Evolutionary conservation across 2,329 filamentous ascomycete genomes (phyloP).

Genomic region (Colletotrichum cuscutae): DNA sequence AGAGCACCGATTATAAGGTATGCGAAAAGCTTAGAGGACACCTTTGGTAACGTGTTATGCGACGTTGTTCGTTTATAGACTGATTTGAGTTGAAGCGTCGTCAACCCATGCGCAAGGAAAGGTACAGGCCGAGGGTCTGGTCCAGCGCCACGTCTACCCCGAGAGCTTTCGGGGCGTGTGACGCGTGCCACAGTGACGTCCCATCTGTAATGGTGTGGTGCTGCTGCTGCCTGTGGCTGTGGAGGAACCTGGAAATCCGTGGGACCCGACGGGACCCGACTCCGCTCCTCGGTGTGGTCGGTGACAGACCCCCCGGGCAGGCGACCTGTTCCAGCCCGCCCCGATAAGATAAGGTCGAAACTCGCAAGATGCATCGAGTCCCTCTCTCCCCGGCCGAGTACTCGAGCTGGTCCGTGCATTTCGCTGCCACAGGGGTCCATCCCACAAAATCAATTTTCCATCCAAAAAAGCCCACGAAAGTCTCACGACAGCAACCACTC

Average conservation of each 20-base stretch:
- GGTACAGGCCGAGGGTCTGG: neutral
- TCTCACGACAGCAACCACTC: slow-evolving; percentile 23
- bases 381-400: neutral
- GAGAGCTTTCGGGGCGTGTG: neutral
- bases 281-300: neutral
- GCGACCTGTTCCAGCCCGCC: neutral
- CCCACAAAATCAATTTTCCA: slow-evolving; percentile 38
- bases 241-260: neutral
- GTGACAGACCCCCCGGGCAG: slow-evolving; percentile 4
- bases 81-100: slow-evolving; percentile 13
- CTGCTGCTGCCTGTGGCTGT: slow-evolving; percentile 21
- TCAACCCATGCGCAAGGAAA: slow-evolving; percentile 12
- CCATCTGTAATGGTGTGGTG: neutral
- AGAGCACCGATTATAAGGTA: too few relatives aligned
- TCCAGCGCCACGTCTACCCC: slow-evolving; percentile 7
- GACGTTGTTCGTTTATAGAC: slow-evolving; percentile 23
- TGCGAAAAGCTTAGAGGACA: too few relatives aligned
- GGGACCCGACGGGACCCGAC: neutral
- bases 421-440: slow-evolving; percentile 31
- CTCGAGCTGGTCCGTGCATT: slow-evolving; percentile 24
- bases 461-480: slow-evolving; percentile 34
- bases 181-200: slow-evolving; percentile 34
- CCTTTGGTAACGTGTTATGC: neutral
- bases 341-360: slow-evolving; percentile 18
- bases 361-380: neutral